A percentile compares a stretch with the other conserved stretches of the same genome.
phyloP scores from a whole-genome alignment of 2,329 filamentous ascomycete species.

The Zymoseptoria ardabiliae region DNA sequence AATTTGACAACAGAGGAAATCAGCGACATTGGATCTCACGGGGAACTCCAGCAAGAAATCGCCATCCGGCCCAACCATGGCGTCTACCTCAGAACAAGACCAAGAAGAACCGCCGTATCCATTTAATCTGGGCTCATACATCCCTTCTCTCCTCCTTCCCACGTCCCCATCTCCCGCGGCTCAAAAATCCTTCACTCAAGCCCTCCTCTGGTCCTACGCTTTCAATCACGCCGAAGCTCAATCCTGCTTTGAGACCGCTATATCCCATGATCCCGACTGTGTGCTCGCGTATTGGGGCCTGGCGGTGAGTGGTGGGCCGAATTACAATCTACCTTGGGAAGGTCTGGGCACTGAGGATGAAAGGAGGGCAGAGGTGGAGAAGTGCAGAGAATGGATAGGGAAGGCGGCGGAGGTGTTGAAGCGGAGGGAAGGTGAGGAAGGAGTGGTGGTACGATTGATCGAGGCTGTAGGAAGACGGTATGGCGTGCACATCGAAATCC shows the following conservation, averaged over 20 bases:
- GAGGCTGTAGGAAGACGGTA: conserved; percentile 56
- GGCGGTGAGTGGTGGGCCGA: conserved; percentile 65
- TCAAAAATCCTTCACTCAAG: conserved; percentile 64
- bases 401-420: neutral
- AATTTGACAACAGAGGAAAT: no score
- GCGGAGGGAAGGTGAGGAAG: conserved; percentile 30
- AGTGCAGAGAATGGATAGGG: neutral
- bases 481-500: conserved; percentile 43
- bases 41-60: neutral
- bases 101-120: conserved; percentile 16
- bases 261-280: conserved; percentile 46
- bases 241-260: conserved; percentile 56
- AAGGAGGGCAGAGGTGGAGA: conserved; percentile 24
- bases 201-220: conserved; percentile 64
- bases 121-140: conserved; percentile 54
- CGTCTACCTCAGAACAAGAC: neutral
- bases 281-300: conserved; percentile 64
- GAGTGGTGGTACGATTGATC: conserved; percentile 56
- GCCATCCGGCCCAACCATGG: neutral
- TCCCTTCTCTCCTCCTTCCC: conserved; percentile 38
- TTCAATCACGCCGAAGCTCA: conserved; percentile 71
- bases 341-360: conserved; percentile 48
- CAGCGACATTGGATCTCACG: no score
- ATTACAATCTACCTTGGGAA: conserved; percentile 74
- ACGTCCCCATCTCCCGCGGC: conserved; percentile 46